Base-by-base conservation (phyloP, 768 basidiomycete species). In the Phallus indusiatus region DNA sequence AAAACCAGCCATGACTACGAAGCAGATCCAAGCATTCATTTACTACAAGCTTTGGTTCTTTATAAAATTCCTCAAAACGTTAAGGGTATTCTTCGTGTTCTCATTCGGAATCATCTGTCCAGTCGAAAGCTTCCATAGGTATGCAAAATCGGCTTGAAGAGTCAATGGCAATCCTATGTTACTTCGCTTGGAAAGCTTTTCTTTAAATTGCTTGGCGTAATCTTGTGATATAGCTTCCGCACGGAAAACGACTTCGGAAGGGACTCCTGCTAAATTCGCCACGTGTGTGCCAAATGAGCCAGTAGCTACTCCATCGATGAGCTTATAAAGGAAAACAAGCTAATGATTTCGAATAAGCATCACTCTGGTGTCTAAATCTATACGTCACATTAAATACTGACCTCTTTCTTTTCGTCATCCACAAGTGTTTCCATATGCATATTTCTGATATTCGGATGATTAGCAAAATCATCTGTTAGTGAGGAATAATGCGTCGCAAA, bases 401-500 rank as follows among this genome's bases (percentile, higher is more conserved):
- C 94, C 75, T 90, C 90, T 55, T 87, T 82, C 68, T 90, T 91
- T 63, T 90, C 88, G 54, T 97, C 93, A 65, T 97, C 91, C 7
- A 98, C 88, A 52, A 90, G 77, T 0, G 95, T 97, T 18, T 87
- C 80, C 96, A 99, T 97, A 71, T 96, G 85, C 87, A 95, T 95
- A 57, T 86, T 90, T 58, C 90, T 78, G 64, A 98, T 89, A 66
- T 94, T 96, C 1, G 90, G 88, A 67, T 94, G 91, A 65, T 92
- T 91, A 1, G 81, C 80, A 69, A 88, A 97, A 68, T 98, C 95
- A 65, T 96, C 91, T 8, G 95, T 96, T 47, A 98, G 77, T 1
- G 93, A 90, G 2, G 93, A 93, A 64, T 98, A 99, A 71, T 99
- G 96, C 0, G 96, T 99, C 36, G 96, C 95, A 66, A 99, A 99